Base-by-base conservation (phyloP, 164 flowering plant species). In the Vitis riparia region DNA sequence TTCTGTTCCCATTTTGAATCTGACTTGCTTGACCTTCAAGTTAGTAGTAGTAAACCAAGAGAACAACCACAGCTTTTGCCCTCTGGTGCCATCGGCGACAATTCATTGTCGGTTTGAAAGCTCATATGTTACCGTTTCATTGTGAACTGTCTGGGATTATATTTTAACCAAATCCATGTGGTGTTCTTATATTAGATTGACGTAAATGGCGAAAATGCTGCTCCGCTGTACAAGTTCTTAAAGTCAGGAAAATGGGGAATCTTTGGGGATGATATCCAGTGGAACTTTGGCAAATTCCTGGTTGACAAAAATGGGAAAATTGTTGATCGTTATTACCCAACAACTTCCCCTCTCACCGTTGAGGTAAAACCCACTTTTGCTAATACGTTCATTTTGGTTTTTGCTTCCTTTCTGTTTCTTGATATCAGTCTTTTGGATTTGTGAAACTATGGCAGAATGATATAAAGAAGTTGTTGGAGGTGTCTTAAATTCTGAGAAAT, bases 231-330 rank as follows among this genome's bases (percentile, higher is more conserved):
- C 84, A 85, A 85, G 77, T 89, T 75, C 80, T 73, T 92, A 70
- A 90, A 89, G 73, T 78, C 80, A 13, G 85, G 88, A 70, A 88
- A 92, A 75, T 83, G 88, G 76, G 86, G 91, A 29, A 59, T 88
- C 11, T 87, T 88, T 19, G 87, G 89, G 11, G 89, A 88, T 62
- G 76, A 73, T 61, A 87, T 91, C 62, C 88, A 91, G 59, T 89
- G 97, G 97, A 91, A 91, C 75, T 91, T 91, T 77, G 67, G 91
- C 62, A 91, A 89, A 75, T 91, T 91, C 69, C 79, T 91, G 55
- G 84, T 94, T 12, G 82, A 89, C 72, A 87, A 83, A 71, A 85
- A 90, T 16, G 98, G 97, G 23, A 61, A 82, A 51, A 88, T 85
- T 50, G 87, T 85, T 27, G 79, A 86, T 67, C 96, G 97, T 5